Percentiles rank a stretch among this genome's conserved stretches.
These are phyloP conservation scores for Candida coleopterorum DNA, from an alignment of 805 yeast species.

Conservation along the genomic window DNA sequence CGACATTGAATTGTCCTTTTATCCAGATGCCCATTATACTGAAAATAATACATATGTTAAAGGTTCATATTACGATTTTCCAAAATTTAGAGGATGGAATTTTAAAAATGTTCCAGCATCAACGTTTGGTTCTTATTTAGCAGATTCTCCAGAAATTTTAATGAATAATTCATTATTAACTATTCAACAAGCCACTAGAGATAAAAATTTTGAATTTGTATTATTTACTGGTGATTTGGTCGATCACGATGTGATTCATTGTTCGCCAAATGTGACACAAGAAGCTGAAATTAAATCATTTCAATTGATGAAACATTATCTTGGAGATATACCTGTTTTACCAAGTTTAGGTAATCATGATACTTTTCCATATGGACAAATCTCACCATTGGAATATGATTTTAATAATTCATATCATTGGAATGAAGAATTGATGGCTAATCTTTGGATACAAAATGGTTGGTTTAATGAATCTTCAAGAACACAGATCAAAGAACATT, in stretches of 20 bases:
- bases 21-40: slow-evolving; percentile 27
- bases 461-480: slow-evolving; percentile 29
- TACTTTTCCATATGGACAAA: slow-evolving; percentile 65
- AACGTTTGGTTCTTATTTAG: slow-evolving; percentile 56
- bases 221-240: slow-evolving; percentile 71
- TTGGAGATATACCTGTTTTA: slow-evolving; percentile 52
- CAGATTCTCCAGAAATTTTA: slow-evolving; percentile 63
- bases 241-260: slow-evolving; percentile 55
- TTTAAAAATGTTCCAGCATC: slow-evolving; percentile 44
- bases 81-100: slow-evolving; percentile 20
- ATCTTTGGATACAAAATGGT: slow-evolving; percentile 30
- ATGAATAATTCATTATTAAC: slow-evolving; percentile 50
- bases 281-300: slow-evolving; percentile 72
- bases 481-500: slow-evolving; percentile 39
- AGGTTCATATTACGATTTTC: slow-evolving; percentile 32
- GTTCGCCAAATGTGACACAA: slow-evolving; percentile 57
- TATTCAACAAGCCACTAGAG: slow-evolving; percentile 11
- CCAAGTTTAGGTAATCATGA: slow-evolving; percentile 70
- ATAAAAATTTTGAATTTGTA: slow-evolving; percentile 49
- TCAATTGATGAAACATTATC: slow-evolving; percentile 47
- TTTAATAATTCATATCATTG: slow-evolving; percentile 28
- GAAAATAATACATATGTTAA: slow-evolving; percentile 19
- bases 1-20: slow-evolving; percentile 10
- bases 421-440: slow-evolving; percentile 32
- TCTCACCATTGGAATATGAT: slow-evolving; percentile 43